Conservation (phyloP, 345 rosid genomes). For the Fremontodendron californicum region DNA sequence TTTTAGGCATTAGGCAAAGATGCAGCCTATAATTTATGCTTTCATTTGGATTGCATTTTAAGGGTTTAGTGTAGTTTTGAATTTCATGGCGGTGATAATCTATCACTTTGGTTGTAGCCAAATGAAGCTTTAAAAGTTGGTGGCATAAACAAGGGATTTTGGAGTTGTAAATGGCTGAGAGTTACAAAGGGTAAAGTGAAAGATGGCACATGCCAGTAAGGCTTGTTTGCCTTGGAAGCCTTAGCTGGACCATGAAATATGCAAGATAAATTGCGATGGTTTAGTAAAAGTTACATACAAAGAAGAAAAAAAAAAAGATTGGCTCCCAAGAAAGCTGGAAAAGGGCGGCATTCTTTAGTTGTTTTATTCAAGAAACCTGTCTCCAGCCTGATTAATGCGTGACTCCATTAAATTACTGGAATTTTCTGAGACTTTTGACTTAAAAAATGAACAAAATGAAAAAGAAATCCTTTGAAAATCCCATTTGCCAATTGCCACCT, state of each 20-base stretch:
- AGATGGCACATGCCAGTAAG: background rate
- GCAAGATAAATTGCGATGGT: too few species aligned
- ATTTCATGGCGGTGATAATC: too few species aligned
- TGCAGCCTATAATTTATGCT: too few species aligned
- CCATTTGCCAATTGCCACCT: background rate
- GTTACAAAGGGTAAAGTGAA: background rate
- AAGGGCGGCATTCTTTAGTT: background rate
- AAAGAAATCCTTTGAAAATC: background rate
- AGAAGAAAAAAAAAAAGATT: background rate
- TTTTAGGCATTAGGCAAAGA: too few species aligned
- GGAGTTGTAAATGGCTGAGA: too few species aligned
- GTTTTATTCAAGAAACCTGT: background rate
- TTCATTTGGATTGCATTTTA: too few species aligned
- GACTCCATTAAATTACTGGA: constrained; percentile 4
- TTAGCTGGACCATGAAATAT: background rate
- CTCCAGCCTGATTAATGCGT: background rate
- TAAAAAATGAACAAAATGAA: background rate
- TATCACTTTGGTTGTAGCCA: too few species aligned
- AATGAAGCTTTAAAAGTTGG: too few species aligned
- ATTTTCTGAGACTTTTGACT: background rate
- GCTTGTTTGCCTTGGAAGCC: background rate
- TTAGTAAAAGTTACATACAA: too few species aligned
- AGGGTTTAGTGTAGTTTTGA: too few species aligned
- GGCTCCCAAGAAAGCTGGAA: background rate
- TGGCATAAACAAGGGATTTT: too few species aligned